phyloP scores from a whole-genome alignment of 2,329 filamentous ascomycete genomes.

The Epichloe baconii region DNA sequence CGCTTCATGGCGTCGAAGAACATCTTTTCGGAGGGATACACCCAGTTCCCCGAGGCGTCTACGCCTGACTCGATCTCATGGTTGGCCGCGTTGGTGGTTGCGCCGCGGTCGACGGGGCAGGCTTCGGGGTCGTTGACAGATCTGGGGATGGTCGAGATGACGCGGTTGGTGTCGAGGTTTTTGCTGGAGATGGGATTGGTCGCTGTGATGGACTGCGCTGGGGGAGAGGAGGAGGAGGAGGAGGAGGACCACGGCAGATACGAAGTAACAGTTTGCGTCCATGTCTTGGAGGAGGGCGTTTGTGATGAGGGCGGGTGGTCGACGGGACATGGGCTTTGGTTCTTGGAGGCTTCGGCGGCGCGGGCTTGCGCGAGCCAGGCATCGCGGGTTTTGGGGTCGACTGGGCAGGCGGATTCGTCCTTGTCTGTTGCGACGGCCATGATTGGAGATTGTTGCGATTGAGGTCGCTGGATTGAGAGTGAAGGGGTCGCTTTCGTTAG shows the following conservation, averaged over 20 bases:
- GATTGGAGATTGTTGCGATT: neutral
- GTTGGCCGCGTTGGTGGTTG: slow-evolving; percentile 60
- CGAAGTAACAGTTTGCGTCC: slow-evolving; percentile 29
- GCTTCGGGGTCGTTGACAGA: slow-evolving; percentile 26
- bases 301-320: slow-evolving; percentile 14
- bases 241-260: slow-evolving; percentile 28
- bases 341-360: slow-evolving; percentile 6
- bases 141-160: slow-evolving; percentile 68
- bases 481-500: neutral
- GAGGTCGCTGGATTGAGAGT: neutral
- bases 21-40: slow-evolving; percentile 93
- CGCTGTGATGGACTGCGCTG: slow-evolving; percentile 8
- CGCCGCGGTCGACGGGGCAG: slow-evolving; percentile 27
- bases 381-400: slow-evolving; percentile 80
- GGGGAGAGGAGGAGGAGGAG: slow-evolving; percentile 5
- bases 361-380: slow-evolving; percentile 65
- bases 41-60: slow-evolving; percentile 74
- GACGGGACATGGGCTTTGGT: slow-evolving; percentile 20
- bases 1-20: slow-evolving; percentile 96
- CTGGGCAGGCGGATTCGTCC: slow-evolving; percentile 50
- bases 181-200: slow-evolving; percentile 7
- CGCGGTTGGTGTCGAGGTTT: slow-evolving; percentile 51
- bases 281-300: slow-evolving; percentile 23
- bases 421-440: slow-evolving; percentile 8
- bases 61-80: slow-evolving; percentile 65